A percentile compares a stretch with the other conserved stretches of the same genome.
Conservation (phyloP, 2,329 filamentous ascomycete species). For the Pezicula rhizophila region DNA sequence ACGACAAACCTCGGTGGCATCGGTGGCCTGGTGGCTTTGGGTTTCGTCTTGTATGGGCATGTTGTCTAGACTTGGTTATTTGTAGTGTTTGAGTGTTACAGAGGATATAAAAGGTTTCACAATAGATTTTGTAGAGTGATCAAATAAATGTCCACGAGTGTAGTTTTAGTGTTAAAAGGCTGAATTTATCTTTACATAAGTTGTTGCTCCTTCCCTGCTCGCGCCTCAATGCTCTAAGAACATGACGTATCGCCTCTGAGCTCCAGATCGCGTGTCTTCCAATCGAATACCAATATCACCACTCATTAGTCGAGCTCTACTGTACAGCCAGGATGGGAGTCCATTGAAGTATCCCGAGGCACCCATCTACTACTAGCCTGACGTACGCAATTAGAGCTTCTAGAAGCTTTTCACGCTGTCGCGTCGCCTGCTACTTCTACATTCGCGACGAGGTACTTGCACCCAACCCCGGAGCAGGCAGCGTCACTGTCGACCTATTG, state of each 20-base stretch:
- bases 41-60: constrained; percentile 32
- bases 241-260: not conserved
- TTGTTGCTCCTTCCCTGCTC: not conserved
- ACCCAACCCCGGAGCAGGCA: no score
- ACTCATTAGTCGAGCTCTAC: no score
- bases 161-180: no score
- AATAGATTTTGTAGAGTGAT: not conserved
- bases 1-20: constrained; percentile 25
- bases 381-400: no score
- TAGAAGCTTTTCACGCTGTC: not conserved
- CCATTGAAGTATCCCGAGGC: no score
- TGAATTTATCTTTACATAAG: not conserved
- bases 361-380: no score
- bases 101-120: not conserved
- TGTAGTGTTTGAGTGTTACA: not conserved
- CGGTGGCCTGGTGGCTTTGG: constrained; percentile 24
- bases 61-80: constrained; percentile 23
- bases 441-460: no score
- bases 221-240: not conserved
- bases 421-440: not conserved
- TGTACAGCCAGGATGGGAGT: no score
- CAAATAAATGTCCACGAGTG: not conserved
- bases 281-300: not conserved
- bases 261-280: not conserved
- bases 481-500: no score